Base-by-base conservation (phyloP, 2,329 filamentous ascomycete species). In the Exophiala sp. region DNA sequence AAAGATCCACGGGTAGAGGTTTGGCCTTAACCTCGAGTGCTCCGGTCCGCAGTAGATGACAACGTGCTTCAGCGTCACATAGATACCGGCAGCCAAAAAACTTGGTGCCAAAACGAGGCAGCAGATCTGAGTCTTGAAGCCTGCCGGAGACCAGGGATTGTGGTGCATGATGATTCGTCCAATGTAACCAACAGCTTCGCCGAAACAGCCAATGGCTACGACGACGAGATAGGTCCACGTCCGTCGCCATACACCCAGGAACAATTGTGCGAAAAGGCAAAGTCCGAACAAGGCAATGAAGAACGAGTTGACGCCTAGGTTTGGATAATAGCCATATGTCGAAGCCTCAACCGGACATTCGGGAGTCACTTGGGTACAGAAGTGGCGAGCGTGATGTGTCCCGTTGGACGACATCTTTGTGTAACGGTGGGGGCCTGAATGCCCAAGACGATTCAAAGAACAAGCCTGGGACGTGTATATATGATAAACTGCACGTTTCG, bases 1-100 rank as follows among this genome's bases (percentile, higher is more conserved):
- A 69, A 85, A 85, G 57, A 85, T 75, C 67, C 77, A 77, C 5
- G 81, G 83, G 65, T 83, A 84, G 48, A 75, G 69, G 4, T 69
- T 66, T 7, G 78, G 75, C 35, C 71, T 72, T 47, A 80, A 69
- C 33, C 72, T 71, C 24, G 77, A 79, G 59, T 78, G 68, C 47
- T 76, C 68, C 1, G 71, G 66, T 5, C 82, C 82, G 50, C 83
- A 80, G 45, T 75, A 73, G 18, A 79, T 66, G 52, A 84, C 77
- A 57, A 84, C 73, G 49, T 82, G 78, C 36, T 81, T 80, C 12
- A 85, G 72, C 4, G 75, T 78, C 34, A 84, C 65, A 68, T 82
- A 83, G 62, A 83, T 78, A 53, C 72, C 75, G 3, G 76, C 82
- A 5, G 77, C 77, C 47, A 78, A 65, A 65, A 80, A 84, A 20